Evolutionary conservation across 352 stramenopile species (phyloP).

Genomic region (Stramenopiles sp.): DNA sequence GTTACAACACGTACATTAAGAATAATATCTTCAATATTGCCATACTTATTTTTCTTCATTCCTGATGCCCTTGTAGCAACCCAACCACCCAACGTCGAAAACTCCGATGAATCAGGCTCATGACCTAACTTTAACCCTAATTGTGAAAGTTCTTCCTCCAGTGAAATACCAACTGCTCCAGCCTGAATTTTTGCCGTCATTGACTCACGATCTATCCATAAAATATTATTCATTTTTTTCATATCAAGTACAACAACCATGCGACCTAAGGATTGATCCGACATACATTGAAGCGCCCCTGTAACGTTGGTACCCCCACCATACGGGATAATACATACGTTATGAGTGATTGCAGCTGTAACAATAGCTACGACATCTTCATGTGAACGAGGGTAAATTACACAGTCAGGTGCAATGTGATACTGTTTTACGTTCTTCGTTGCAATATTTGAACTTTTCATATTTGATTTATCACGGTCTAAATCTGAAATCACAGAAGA

Average conservation of each 20-base stretch:
- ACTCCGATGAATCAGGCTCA: conserved; percentile 60
- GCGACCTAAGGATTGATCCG: conserved; percentile 16
- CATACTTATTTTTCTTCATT: conserved; percentile 70
- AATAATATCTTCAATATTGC: conserved; percentile 67
- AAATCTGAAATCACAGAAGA: too few species aligned
- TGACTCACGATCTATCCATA: conserved; percentile 35
- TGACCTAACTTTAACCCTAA: conserved; percentile 50
- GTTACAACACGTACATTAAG: conserved; percentile 32
- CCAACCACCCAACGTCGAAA: conserved; percentile 56
- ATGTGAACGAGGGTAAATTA: not conserved
- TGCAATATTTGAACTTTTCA: too few species aligned
- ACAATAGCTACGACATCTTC: not conserved
- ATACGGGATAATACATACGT: not conserved
- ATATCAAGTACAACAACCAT: conserved; percentile 56
- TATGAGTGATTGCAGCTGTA: not conserved
- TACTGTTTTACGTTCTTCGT: too few species aligned
- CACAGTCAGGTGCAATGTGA: not conserved
- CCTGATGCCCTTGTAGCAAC: conserved; percentile 51
- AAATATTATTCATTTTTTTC: conserved; percentile 35
- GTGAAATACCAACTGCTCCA: conserved; percentile 43
- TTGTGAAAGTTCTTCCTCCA: conserved; percentile 38
- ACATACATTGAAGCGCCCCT: not conserved
- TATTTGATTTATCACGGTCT: too few species aligned
- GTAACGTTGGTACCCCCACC: not conserved
- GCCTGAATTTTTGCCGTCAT: conserved; percentile 42